phyloP scores from a whole-genome alignment of 495 filamentous ascomycete genomes.

The Aspergillus heteromorphus region DNA sequence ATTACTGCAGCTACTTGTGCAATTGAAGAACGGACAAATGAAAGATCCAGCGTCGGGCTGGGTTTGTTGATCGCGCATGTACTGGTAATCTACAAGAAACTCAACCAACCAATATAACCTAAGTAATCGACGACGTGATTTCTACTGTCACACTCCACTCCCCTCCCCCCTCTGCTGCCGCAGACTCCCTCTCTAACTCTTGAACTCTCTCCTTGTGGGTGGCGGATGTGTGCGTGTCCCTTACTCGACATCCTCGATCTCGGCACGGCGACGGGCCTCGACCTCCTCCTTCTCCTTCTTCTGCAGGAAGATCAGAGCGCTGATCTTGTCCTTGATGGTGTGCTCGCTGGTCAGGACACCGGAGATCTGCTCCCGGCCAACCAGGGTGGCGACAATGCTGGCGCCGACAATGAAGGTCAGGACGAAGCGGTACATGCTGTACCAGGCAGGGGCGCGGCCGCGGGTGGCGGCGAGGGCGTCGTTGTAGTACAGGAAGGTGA shows the following conservation, averaged over 20 bases:
- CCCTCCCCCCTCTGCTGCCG: neutral
- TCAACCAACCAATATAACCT: slow-evolving; percentile 14
- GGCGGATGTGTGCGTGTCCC: neutral
- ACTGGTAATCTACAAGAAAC: slow-evolving; percentile 18
- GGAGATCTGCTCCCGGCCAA: slow-evolving; percentile 81
- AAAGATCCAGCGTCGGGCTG: slow-evolving; percentile 14
- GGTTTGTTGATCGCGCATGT: slow-evolving; percentile 17
- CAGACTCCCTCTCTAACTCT: neutral
- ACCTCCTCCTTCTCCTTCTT: slow-evolving; percentile 59
- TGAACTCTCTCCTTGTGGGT: neutral
- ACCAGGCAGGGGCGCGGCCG: slow-evolving; percentile 91
- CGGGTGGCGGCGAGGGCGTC: slow-evolving; percentile 68
- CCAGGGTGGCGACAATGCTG: slow-evolving; percentile 77
- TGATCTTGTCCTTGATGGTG: slow-evolving; percentile 57
- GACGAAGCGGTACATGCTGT: slow-evolving; percentile 89
- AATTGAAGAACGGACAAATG: slow-evolving; percentile 15
- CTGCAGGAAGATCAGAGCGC: slow-evolving; percentile 54
- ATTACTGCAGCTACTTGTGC: too few relatives aligned
- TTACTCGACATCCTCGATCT: slow-evolving; percentile 46
- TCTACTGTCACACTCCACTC: slow-evolving; percentile 12
- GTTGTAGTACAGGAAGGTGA: slow-evolving; percentile 83
- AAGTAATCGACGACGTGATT: slow-evolving; percentile 13
- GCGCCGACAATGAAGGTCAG: slow-evolving; percentile 89
- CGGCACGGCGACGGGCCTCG: slow-evolving; percentile 46
- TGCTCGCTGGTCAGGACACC: slow-evolving; percentile 45